These are phyloP conservation scores for Immersiella caudata DNA, from an alignment of 495 filamentous ascomycete species.

Conservation along the genomic window DNA sequence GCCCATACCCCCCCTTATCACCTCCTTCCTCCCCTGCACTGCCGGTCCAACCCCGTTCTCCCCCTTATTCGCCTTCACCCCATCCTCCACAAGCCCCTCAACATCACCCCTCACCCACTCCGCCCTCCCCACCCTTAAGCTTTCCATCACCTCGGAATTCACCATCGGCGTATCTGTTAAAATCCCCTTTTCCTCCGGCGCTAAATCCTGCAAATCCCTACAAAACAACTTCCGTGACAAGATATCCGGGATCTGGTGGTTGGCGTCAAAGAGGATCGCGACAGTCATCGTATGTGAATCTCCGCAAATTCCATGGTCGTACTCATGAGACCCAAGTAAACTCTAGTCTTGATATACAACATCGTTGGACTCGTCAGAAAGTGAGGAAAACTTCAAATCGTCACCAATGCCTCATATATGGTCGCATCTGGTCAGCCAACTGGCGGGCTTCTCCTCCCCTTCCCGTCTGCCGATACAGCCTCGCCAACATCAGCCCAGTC, in stretches of 20 bases:
- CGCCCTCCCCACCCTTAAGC: constrained; percentile 73
- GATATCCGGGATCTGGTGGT: constrained; percentile 77
- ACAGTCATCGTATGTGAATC: no score
- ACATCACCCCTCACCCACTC: constrained; percentile 84
- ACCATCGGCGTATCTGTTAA: constrained; percentile 88
- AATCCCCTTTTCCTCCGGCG: constrained; percentile 67
- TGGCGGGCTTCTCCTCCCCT: no score
- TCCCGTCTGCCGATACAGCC: no score
- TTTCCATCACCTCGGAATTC: constrained; percentile 76
- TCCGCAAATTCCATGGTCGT: no score
- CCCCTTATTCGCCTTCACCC: constrained; percentile 71
- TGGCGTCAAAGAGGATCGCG: no score
- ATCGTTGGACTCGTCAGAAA: no score
- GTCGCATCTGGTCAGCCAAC: no score
- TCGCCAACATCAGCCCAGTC: no score
- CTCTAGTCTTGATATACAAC: no score
- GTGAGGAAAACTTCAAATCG: no score
- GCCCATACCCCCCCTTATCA: constrained; percentile 75
- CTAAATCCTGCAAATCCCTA: constrained; percentile 77
- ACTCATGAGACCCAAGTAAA: no score
- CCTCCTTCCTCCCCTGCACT: constrained; percentile 65
- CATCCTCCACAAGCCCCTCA: constrained; percentile 61
- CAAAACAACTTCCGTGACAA: constrained; percentile 81
- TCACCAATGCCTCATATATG: no score
- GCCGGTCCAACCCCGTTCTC: constrained; percentile 70